Evolutionary conservation across 495 filamentous ascomycete genomes (phyloP).

Genomic region (Hypoxylon trugodes): DNA sequence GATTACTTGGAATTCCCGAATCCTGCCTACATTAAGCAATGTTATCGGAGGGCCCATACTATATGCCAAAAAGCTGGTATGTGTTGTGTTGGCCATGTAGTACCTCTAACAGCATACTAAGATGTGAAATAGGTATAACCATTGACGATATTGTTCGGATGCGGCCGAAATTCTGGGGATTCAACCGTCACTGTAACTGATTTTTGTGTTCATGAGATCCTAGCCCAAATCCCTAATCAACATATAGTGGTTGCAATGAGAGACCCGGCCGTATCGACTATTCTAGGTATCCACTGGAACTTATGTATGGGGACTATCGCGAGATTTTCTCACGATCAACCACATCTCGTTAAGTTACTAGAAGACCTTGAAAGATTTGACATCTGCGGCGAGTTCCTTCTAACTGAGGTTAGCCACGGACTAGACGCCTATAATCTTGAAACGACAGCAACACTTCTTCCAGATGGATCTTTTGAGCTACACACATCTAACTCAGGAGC

Average conservation of each 20-base stretch:
- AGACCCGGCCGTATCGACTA: constrained; percentile 31
- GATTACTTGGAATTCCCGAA: constrained; percentile 26
- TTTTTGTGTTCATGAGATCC: neutral
- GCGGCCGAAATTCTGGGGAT: constrained; percentile 22
- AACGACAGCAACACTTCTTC: constrained; percentile 47
- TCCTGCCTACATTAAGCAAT: neutral
- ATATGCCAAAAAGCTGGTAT: constrained; percentile 26
- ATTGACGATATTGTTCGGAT: constrained; percentile 22
- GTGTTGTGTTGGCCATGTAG: neutral
- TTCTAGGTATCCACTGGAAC: constrained; percentile 49
- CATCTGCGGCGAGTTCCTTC: constrained; percentile 46
- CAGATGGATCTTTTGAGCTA: constrained; percentile 47
- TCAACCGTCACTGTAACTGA: constrained; percentile 25
- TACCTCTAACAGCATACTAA: neutral
- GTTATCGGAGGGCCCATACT: constrained; percentile 18
- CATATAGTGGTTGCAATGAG: constrained; percentile 3
- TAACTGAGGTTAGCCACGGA: constrained; percentile 52
- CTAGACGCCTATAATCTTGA: constrained; percentile 50
- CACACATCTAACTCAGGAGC: constrained; percentile 43
- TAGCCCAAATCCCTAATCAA: neutral
- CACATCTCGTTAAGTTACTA: constrained; percentile 41
- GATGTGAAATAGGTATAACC: constrained; percentile 8
- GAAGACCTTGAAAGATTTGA: constrained; percentile 42
- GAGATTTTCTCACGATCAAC: constrained; percentile 37
- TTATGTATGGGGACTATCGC: constrained; percentile 50